Evolutionary conservation across 495 filamentous ascomycete genomes (phyloP), one percentile per base, ranked within the genome.

Genomic region (Penicillium coffeae): DNA sequence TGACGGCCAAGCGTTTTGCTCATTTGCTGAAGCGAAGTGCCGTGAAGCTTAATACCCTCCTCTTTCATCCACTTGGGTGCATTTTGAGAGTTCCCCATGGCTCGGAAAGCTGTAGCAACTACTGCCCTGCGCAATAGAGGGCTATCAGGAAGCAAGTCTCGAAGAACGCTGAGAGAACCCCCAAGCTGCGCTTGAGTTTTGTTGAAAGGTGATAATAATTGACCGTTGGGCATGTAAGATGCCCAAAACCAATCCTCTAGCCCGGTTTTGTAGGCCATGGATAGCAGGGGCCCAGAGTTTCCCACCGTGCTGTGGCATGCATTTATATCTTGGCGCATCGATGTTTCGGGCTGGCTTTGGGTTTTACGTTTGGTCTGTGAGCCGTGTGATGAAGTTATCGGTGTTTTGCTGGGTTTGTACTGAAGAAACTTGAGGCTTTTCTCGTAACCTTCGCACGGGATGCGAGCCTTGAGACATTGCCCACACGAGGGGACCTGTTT

Each of bases 401-500:
- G n/a, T n/a, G n/a, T n/a, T n/a, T n/a, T n/a, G n/a, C n/a, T n/a
- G n/a, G n/a, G n/a, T n/a, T 44, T 22, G 19, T 50, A 50, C 12
- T 35, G 38, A 16, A 38, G 21, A 7, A 50, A 20, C 8, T 32
- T 27, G 12, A 50, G 32, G 3, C 19, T 7, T 1, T n/a, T 21
- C 7, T 35, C 19, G 20, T 50, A 50, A 2, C 48, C 48, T 3
- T 50, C 48, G 22, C 48, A 50, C 15, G 30, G 30, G 14, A 50
- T 50, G 21, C 48, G 45, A 13, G 48, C 48, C n/a, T 45, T 50
- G 20, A 39, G 38, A 25, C 48, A 50, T 44, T 50, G 48, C 1
- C 48, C 48, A 21, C 48, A 50, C 3, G 34, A 22, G 10, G 48
- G 48, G n/a, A 30, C 9, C 20, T 45, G 36, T 2, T 39, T n/a